Evolutionary conservation across 1,139 yeast species (phyloP), one percentile per base, ranked within the genome.

Genomic region (Debaryomyces psychrophilus): DNA sequence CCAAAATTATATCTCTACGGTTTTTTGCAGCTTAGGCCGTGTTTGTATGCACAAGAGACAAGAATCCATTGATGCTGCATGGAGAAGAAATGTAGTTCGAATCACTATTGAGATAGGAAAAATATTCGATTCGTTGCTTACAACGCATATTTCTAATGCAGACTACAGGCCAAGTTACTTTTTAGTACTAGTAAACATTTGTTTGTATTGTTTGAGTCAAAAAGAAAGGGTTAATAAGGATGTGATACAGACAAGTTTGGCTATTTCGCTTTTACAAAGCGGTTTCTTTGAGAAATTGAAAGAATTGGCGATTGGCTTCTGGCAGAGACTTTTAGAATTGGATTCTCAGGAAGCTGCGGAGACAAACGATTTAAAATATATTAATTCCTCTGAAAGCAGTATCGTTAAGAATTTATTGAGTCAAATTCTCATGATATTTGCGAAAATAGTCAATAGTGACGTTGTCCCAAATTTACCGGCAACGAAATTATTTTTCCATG

Each of bases 1-100:
- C 26, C 85, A 80, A 50, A 74, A 80, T 4, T 74, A 79, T 54
- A 64, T 79, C 2, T 64, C 79, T 5, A 68, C 69, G 40, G 53
- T 75, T 4, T 69, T 77, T 40, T 62, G 69, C 18, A 61, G 76
- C 12, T 51, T 78, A 11, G 73, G 75, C 1, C 64, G 77, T 28
- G 64, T 78, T 9, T 64, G 71, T 36, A 66, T 73, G 67, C 77
- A 73, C 44, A 72, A 73, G 48, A 65, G 79, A 41, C 79, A 75
- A 45, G 82, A 76, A 20, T 67, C 61, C 43, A 56, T 59, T 28
- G 61, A 59, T 35, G 62, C 65, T 1, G 56, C 61, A 25, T 62
- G 68, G 53, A 65, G 82, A 34, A 62, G 73, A 41, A 57, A 63
- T 37, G 73, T 79, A 0, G 77, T 80, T 3, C 61, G 62, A 9